phyloP scores from a whole-genome alignment of 371 early-diverging fungal species.

The Funneliformis caledonium region DNA sequence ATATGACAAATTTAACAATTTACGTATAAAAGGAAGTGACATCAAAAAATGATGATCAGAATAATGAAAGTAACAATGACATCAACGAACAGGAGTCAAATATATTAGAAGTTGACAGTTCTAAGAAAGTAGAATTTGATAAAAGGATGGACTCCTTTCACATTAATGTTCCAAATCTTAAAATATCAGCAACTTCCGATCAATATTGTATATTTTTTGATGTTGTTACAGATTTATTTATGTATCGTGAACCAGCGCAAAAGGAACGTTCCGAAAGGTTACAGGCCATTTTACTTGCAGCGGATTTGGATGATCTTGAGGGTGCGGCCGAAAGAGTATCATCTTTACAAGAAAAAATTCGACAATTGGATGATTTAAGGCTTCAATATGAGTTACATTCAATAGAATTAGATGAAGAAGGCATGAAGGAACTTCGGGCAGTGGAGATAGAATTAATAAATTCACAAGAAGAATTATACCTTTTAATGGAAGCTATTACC shows the following conservation, averaged over 20 bases:
- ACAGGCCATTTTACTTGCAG: constrained; percentile 76
- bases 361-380: constrained; percentile 45
- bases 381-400: constrained; percentile 50
- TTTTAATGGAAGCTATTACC: constrained; percentile 74
- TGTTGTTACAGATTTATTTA: constrained; percentile 75
- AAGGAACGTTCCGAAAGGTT: constrained; percentile 73
- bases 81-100: not conserved
- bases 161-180: constrained; percentile 70
- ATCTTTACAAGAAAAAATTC: constrained; percentile 70
- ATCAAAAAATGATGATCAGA: constrained; percentile 36
- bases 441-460: constrained; percentile 47
- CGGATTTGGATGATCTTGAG: constrained; percentile 59
- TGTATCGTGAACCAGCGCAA: constrained; percentile 81
- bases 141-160: constrained; percentile 64
- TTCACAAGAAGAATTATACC: constrained; percentile 66
- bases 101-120: constrained; percentile 22
- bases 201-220: constrained; percentile 77
- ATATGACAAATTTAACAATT: constrained; percentile 80
- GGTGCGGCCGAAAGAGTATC: constrained; percentile 65
- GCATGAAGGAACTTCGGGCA: constrained; percentile 47
- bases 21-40: constrained; percentile 58
- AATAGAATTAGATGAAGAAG: constrained; percentile 42
- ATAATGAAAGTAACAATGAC: constrained; percentile 28
- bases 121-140: constrained; percentile 54
- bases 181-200: constrained; percentile 69